Conservation (phyloP, 805 yeast species). For the Clavispora santaluciae region DNA sequence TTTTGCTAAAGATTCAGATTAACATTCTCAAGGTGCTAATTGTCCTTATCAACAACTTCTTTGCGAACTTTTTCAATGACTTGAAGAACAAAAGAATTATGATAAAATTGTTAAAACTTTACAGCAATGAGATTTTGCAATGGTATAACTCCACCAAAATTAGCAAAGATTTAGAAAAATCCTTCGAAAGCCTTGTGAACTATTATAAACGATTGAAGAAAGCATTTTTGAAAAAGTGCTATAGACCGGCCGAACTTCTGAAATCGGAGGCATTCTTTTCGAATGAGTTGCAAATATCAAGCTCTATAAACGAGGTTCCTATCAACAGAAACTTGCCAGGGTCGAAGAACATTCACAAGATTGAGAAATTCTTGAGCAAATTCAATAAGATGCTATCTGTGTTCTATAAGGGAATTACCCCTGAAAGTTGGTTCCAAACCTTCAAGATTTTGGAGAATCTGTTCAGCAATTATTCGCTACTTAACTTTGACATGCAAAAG, state of each 20-base stretch:
- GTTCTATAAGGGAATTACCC: constrained; percentile 51
- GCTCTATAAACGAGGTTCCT: constrained; percentile 42
- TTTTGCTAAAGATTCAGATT: constrained; percentile 71
- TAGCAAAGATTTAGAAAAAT: constrained; percentile 27
- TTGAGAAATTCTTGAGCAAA: constrained; percentile 58
- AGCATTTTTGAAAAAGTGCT: constrained; percentile 62
- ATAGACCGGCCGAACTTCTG: constrained; percentile 50
- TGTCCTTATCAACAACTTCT: constrained; percentile 67
- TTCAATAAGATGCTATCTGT: constrained; percentile 59
- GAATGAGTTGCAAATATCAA: constrained; percentile 39
- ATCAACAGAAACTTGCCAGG: constrained; percentile 43
- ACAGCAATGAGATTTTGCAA: constrained; percentile 60
- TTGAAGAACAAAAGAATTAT: constrained; percentile 53
- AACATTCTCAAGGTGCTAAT: constrained; percentile 76
- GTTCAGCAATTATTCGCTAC: constrained; percentile 55
- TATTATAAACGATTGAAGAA: constrained; percentile 65
- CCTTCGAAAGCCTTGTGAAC: constrained; percentile 36
- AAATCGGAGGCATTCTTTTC: constrained; percentile 35
- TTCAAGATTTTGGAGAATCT: constrained; percentile 71
- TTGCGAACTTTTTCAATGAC: constrained; percentile 69
- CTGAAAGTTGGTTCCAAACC: constrained; percentile 74
- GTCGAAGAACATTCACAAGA: constrained; percentile 40
- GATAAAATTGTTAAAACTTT: constrained; percentile 58
- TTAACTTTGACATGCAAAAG: constrained; percentile 46
- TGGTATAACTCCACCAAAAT: constrained; percentile 43